Base-by-base conservation (phyloP, 331 rosid species). In the Arachis monticola region DNA sequence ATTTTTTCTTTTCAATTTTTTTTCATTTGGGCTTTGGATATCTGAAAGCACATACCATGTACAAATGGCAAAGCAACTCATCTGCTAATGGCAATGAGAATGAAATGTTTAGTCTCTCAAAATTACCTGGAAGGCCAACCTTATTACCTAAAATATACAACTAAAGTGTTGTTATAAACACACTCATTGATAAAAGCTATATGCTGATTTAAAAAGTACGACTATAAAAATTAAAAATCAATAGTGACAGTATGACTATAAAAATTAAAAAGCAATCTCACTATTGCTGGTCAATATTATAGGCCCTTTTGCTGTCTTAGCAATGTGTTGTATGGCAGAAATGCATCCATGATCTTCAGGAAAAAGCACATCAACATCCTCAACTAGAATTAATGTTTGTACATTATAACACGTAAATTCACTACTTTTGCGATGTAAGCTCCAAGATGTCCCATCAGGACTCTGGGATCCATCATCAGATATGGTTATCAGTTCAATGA, bases 211-310 rank as follows among this genome's bases (percentile, higher is more conserved):
- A 62, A 17, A 17, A 17, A 17, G 22, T 17, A 17, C 22, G 22
- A 17, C 22, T 17, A 17, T 17, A 17, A 17, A 17, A 17, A 17
- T 17, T 17, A 17, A 17, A 17, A 17, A 17, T 17, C 22, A 17
- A 17, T 17, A 17, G 22, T 17, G 14, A 62, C 78, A 47, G 55
- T 17, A 55, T 22, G 13, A 40, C 41, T 64, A 46, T 74, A 78
- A 78, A 60, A 69, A 75, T 81, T 68, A 46, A 84, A 60, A 69
- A 75, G 82, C 64, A 46, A 84, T 77, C 93, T 95, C 90, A 95
- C 99, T 81, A 64, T 90, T 88, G 96, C 97, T 86, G 84, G 99
- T 95, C 83, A 95, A 69, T 82, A 95, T 83, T 73, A 95, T 90
- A 69, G 99, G 97, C 65, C 97, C 89, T 79, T 88, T 90, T 38